Percentiles rank a stretch among this genome's conserved stretches.
These are phyloP conservation scores for Scytalidium lignicola DNA, from an alignment of 2,329 filamentous ascomycete species.

Conservation along the genomic window DNA sequence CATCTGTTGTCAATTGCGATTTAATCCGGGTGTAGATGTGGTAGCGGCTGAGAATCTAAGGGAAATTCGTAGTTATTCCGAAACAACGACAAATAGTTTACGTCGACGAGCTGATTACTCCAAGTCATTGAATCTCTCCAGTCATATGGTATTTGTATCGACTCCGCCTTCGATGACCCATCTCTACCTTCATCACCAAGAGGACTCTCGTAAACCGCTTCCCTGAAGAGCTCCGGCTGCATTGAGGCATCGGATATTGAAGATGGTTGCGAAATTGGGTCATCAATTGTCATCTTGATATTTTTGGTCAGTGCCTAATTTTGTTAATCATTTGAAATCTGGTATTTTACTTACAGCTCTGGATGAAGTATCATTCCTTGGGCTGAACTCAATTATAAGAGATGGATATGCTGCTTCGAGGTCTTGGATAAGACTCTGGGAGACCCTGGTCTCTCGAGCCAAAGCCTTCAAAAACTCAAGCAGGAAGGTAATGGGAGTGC, in stretches of 20 bases:
- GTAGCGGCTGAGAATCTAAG: neutral
- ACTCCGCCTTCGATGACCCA: neutral
- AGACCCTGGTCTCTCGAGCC: neutral
- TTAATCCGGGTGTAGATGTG: neutral
- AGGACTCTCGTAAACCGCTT: neutral
- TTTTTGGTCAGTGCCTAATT: too few relatives aligned
- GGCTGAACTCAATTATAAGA: neutral
- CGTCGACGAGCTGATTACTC: neutral
- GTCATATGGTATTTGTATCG: neutral
- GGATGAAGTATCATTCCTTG: neutral
- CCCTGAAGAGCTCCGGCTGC: neutral
- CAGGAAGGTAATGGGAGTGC: neutral
- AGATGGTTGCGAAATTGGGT: neutral
- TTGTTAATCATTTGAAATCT: too few relatives aligned
- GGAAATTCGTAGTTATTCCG: neutral
- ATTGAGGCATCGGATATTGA: neutral
- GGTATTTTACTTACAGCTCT: neutral
- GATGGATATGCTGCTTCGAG: neutral
- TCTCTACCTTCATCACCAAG: neutral
- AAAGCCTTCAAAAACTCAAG: neutral
- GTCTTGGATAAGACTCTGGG: neutral
- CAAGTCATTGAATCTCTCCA: neutral
- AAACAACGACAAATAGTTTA: neutral
- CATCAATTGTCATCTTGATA: neutral
- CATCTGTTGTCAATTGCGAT: neutral